A percentile compares a stretch with the other conserved stretches of the same genome.
phyloP scores from a whole-genome alignment of 2,329 filamentous ascomycete genomes.

The Sphaerulina vaccinii region DNA sequence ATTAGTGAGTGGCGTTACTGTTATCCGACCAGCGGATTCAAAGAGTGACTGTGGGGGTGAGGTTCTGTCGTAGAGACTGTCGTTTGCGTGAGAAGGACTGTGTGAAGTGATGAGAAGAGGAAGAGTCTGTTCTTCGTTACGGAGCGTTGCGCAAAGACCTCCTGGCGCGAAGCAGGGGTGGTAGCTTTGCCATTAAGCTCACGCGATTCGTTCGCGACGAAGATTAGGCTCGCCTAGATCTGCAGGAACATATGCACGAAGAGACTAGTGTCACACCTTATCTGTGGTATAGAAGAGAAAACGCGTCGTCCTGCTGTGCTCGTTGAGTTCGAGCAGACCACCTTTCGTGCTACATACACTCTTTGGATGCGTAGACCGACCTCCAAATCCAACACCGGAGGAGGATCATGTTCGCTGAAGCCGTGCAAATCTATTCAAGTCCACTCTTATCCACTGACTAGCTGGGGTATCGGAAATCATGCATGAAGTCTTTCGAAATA shows the following conservation, averaged over 20 bases:
- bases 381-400: no score
- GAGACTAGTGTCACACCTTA: neutral
- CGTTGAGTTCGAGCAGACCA: neutral
- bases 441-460: slow-evolving; percentile 1
- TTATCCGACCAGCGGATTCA: slow-evolving; percentile 20
- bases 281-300: neutral
- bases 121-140: neutral
- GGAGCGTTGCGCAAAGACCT: slow-evolving; percentile 10
- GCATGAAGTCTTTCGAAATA: slow-evolving; percentile 4
- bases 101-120: neutral
- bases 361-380: no score
- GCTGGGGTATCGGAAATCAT: neutral
- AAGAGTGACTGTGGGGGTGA: slow-evolving; percentile 21
- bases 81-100: neutral
- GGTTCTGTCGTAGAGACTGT: slow-evolving; percentile 9
- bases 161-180: slow-evolving; percentile 13
- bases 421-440: no score
- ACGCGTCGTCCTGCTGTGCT: neutral
- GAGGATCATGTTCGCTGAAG: no score
- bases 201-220: slow-evolving; percentile 6
- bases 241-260: slow-evolving; percentile 7
- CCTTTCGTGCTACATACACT: neutral
- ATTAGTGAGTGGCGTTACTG: slow-evolving; percentile 6
- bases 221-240: slow-evolving; percentile 9
- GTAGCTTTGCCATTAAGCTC: neutral